A percentile compares a stretch with the other conserved stretches of the same genome.
Conservation (phyloP, 257 asterid genomes). For the Vinca minor region DNA sequence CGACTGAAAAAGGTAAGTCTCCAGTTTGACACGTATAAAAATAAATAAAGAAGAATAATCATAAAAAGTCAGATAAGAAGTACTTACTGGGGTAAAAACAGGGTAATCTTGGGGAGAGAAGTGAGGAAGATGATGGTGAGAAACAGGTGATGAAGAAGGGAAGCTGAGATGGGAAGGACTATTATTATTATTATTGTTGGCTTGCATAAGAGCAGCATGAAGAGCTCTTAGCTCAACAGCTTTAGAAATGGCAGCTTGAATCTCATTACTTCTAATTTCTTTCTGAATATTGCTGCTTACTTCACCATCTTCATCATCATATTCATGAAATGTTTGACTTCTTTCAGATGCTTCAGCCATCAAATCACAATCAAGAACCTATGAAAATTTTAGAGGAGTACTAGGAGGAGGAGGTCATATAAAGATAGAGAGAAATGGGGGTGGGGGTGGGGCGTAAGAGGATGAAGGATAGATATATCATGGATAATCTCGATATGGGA, state of each 20-base stretch:
- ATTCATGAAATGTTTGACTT: slow-evolving; percentile 17
- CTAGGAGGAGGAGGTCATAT: slow-evolving; percentile 19
- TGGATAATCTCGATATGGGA: too few species aligned
- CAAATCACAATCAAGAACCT: slow-evolving; percentile 1
- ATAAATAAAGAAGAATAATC: not conserved
- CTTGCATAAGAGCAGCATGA: slow-evolving; percentile 78
- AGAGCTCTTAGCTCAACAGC: slow-evolving; percentile 86
- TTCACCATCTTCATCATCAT: slow-evolving; percentile 11
- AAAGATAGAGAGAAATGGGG: slow-evolving; percentile 14
- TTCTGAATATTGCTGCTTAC: slow-evolving; percentile 13
- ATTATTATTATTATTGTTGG: slow-evolving; percentile 5
- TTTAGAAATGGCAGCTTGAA: slow-evolving; percentile 72
- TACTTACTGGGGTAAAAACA: slow-evolving; percentile 82
- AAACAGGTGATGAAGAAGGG: slow-evolving; percentile 58
- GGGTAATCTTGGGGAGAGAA: slow-evolving; percentile 88
- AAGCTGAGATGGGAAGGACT: slow-evolving; percentile 39
- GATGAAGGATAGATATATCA: not conserved
- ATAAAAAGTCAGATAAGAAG: not conserved
- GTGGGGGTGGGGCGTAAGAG: slow-evolving; percentile 1
- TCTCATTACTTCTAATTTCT: slow-evolving; percentile 42
- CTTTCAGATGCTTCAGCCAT: slow-evolving; percentile 17
- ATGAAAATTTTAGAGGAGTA: slow-evolving; percentile 1
- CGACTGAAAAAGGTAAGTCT: too few species aligned
- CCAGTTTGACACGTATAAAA: too few species aligned
- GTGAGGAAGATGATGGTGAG: slow-evolving; percentile 44